Evolutionary conservation across 108 stramenopile species (phyloP), one percentile per base, ranked within the genome.

Genomic region (Thalassiosira profunda): DNA sequence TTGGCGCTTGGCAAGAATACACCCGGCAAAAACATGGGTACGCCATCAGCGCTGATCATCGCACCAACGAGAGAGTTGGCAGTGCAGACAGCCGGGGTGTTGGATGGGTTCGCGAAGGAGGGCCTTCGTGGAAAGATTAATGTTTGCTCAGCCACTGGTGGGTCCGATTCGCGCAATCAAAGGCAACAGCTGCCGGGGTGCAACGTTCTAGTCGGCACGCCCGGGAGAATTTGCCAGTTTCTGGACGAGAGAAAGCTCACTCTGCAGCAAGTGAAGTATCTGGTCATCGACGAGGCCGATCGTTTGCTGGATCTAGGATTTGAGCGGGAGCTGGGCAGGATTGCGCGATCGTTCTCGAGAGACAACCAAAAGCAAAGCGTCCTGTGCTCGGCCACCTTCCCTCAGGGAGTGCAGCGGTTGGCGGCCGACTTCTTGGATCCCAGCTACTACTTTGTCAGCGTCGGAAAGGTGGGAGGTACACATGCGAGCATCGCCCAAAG

Each of bases 261-360:
- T 0, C 26, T 67, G 21, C 41, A 45, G 4, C 38, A 78, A 18
- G 42, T 95, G 5, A 34, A 81, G 30, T 97, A 90, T 90, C 63
- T 98, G 8, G 95, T 98, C 1, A 53, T 97, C 44, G 97, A 98
- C 67, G 98, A 98, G 76, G 92, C 86, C 0, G 98, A 98, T 75
- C 91, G 97, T 5, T 71, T 98, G 24, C 53, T 96, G 37, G 98
- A 97, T 64, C 76, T 96, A 87, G 98, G 97, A 4, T 86, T 98
- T 41, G 91, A 89, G 17, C 65, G 78, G 43, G 90, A 94, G 63
- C 72, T 95, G 10, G 67, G 76, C 42, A 83, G 86, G 40, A 90
- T 96, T 64, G 75, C 33, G 47, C 10, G 41, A 21, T 23, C 25
- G n/a, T 23, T 44, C 4, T 63, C 36, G 6, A 26, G 61, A 10